Base-by-base conservation (phyloP, 2,329 filamentous ascomycete species). In the Sphaerulina musiva region DNA sequence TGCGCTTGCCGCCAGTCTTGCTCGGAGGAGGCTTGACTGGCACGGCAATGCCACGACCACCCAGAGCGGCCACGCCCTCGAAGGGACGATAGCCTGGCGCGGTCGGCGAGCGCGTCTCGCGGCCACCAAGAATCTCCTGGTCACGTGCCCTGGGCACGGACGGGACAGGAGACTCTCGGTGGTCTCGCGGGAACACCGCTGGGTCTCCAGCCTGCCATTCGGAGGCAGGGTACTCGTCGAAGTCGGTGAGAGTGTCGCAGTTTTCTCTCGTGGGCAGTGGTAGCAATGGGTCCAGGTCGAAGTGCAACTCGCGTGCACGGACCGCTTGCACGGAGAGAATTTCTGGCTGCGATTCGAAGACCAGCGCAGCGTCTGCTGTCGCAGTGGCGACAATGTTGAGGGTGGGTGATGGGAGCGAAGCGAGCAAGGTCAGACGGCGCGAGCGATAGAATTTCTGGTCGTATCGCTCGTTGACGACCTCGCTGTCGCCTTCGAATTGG, bases 191-290 rank as follows among this genome's bases (percentile, higher is more conserved):
- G 34, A 38, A 38, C 6, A 38, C 4, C 4, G 34, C 6, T 38
- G 34, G 34, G 12, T 38, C 34, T 5, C 34, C 12, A 9, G 43
- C 39, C 14, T 26, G 7, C 53, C 56, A 60, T 31, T 58, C 58
- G 6, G 26, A 14, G n/a, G 45, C 26, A 2, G 56, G 52, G 45
- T 66, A 67, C 42, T 55, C 56, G 10, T 47, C 53, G 56, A 56
- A 64, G 53, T 66, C 62, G 54, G 67, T 61, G 29, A 65, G 49
- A 4, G 61, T 63, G 44, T 63, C 40, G n/a, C 58, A 65, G 51
- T 68, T 68, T 9, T 45, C 20, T 5, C 53, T 57, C 8, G 66
- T 68, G 6, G 66, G 61, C 1, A 64, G 57, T 10, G 65, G 65
- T 17, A 64, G 55, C 1, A 68, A 53, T 6, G 59, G 61, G 14